phyloP scores from a whole-genome alignment of 2,329 filamentous ascomycete genomes.

The Harringtonia aguacate region DNA sequence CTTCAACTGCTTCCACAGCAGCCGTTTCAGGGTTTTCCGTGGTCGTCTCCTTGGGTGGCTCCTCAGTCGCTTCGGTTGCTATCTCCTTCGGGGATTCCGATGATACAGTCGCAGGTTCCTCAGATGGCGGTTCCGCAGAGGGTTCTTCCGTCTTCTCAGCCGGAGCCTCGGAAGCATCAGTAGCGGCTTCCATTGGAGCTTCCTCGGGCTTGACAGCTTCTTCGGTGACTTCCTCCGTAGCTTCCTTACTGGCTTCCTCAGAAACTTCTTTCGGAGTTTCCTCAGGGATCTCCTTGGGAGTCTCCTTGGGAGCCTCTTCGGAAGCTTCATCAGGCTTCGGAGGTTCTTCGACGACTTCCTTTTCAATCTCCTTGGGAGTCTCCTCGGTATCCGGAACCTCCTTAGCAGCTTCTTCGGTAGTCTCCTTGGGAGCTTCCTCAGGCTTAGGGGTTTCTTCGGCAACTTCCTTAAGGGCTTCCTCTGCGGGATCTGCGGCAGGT shows the following conservation, averaged over 20 bases:
- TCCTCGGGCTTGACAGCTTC: no score
- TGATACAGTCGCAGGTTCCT: no score
- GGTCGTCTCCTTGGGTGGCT: neutral
- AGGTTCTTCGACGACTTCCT: neutral
- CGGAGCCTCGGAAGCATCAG: neutral
- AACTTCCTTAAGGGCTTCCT: neutral
- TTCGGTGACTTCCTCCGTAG: no score
- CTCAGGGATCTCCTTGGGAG: no score
- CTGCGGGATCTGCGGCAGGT: neutral
- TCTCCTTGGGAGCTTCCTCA: no score
- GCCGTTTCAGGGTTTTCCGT: neutral
- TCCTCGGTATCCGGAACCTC: neutral
- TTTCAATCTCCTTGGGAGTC: neutral
- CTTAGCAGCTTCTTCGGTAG: neutral
- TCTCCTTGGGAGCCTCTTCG: no score
- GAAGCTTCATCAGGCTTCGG: neutral
- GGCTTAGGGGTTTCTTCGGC: neutral
- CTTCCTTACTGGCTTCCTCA: neutral
- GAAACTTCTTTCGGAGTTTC: neutral
- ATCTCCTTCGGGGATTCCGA: no score
- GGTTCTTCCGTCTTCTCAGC: no score
- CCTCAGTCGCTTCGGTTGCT: neutral
- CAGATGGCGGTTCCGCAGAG: no score
- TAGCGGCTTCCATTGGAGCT: no score
- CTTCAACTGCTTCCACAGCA: neutral